Evolutionary conservation across 768 basidiomycete genomes (phyloP).

Genomic region (Mycena filopes): DNA sequence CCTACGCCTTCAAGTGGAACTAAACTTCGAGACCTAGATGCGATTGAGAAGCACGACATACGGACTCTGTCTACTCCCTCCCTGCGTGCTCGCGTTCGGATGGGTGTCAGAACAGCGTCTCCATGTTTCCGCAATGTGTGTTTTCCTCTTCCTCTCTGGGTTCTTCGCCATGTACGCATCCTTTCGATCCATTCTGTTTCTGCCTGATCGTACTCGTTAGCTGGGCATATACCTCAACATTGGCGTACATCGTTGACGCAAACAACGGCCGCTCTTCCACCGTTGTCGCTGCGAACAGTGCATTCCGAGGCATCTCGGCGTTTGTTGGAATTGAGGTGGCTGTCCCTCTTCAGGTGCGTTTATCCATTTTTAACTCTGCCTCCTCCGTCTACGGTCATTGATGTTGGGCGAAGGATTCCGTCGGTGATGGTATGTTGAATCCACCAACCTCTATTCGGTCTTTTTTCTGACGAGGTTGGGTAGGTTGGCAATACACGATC

Average conservation of each 20-base stretch:
- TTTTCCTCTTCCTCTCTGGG: conserved; percentile 78
- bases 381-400: background rate
- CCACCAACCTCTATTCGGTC: background rate
- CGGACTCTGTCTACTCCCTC: conserved; percentile 70
- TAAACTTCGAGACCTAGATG: conserved; percentile 60
- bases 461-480: background rate
- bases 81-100: conserved; percentile 72
- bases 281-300: conserved; percentile 81
- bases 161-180: conserved; percentile 75
- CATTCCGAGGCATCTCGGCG: conserved; percentile 75
- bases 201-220: conserved; percentile 34
- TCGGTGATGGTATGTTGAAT: conserved; percentile 73
- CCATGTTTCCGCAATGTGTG: conserved; percentile 74
- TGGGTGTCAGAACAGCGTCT: conserved; percentile 77
- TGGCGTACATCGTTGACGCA: conserved; percentile 89
- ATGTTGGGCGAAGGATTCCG: conserved; percentile 55
- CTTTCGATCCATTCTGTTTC: background rate
- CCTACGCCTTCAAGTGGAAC: background rate
- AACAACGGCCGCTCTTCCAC: conserved; percentile 84
- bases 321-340: conserved; percentile 79
- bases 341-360: conserved; percentile 73
- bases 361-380: background rate
- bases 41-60: conserved; percentile 71
- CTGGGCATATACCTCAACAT: conserved; percentile 70
- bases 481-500: conserved; percentile 76